Evolutionary conservation across 2,329 filamentous ascomycete species (phyloP).

Genomic region (Diaporthe velutina): DNA sequence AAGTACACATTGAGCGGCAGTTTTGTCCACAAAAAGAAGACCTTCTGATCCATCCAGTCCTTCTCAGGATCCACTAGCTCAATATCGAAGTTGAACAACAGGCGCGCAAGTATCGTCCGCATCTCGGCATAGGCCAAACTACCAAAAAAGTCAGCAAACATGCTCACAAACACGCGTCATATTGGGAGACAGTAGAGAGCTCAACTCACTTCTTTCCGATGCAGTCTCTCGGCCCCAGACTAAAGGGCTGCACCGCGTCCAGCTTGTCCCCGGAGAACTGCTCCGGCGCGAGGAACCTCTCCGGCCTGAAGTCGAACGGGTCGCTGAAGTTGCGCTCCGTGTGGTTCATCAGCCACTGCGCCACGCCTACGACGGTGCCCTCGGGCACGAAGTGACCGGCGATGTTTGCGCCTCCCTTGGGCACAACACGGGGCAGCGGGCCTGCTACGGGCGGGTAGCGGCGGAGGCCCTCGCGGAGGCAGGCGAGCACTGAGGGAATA

Average conservation of each 20-base stretch:
- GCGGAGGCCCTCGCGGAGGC: conserved; percentile 52
- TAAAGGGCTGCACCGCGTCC: conserved; percentile 61
- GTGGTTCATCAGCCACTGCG: conserved; percentile 60
- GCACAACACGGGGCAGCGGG: conserved; percentile 47
- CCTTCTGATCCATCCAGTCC: conserved; percentile 55
- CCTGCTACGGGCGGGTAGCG: conserved; percentile 50
- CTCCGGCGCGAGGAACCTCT: conserved; percentile 59
- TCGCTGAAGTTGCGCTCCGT: conserved; percentile 58
- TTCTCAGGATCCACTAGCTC: conserved; percentile 52
- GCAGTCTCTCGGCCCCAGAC: conserved; percentile 62
- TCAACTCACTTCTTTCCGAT: conserved; percentile 63
- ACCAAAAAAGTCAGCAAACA: not conserved
- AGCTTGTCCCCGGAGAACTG: conserved; percentile 57
- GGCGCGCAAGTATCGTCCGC: conserved; percentile 59
- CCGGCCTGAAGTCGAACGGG: conserved; percentile 59
- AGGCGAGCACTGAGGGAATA: conserved; percentile 45
- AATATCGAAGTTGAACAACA: conserved; percentile 65
- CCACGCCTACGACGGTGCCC: conserved; percentile 54
- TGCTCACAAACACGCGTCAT: not conserved
- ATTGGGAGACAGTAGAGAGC: too few relatives aligned
- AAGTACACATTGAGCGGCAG: conserved; percentile 51
- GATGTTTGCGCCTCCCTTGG: conserved; percentile 50
- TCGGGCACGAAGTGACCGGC: conserved; percentile 49
- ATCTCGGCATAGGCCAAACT: conserved; percentile 65
- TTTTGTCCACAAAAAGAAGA: conserved; percentile 58